Base-by-base conservation (phyloP, 129 eudicot species). In the Helianthus tuberosus region DNA sequence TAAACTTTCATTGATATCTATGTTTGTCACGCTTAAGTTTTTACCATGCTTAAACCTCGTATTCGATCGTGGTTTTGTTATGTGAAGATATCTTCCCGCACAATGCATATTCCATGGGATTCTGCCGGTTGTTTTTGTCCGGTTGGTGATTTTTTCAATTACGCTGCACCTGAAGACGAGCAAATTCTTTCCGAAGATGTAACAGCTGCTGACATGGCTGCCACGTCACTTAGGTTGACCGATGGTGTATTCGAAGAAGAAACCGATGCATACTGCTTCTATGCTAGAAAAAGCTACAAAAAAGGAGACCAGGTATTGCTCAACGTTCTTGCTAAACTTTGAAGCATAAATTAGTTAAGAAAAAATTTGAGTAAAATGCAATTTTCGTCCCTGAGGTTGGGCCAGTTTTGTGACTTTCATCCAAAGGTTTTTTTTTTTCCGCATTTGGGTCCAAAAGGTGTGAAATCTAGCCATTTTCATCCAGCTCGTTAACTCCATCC, bases 71-170 rank as follows among this genome's bases (percentile, higher is more conserved):
- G 49, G 9, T 35, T 66, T 32, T 17, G 53, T 44, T 79, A 54
- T 43, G 29, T 57, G 64, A 81, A 94, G 97, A 89, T 94, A 83
- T 94, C 96, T 65, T 88, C 99, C 13, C 97, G 99, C 72, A 94
- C 99, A 29, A 83, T 91, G 97, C 97, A 94, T 74, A 72, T 91
- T 66, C 86, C 99, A 41, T 94, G 99, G 99, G 97, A 94, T 71
- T 66, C 83, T 64, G 99, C 97, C 36, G 99, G 99, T 44, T 91
- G 97, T 79, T 89, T 94, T 79, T 94, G 99, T 67, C 99, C 99
- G 6, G 91, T 91, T 38, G 99, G 97, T 32, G 99, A 94, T 79
- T 85, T 90, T 77, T 94, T 94, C 72, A 94, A 94, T 75, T 94
- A 94, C 51, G 87, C 89, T 58, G 88, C 99, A 60, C 99, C 99